Conservation (phyloP, 306 rosid genomes). For the Hylodesmum podocarpum region DNA sequence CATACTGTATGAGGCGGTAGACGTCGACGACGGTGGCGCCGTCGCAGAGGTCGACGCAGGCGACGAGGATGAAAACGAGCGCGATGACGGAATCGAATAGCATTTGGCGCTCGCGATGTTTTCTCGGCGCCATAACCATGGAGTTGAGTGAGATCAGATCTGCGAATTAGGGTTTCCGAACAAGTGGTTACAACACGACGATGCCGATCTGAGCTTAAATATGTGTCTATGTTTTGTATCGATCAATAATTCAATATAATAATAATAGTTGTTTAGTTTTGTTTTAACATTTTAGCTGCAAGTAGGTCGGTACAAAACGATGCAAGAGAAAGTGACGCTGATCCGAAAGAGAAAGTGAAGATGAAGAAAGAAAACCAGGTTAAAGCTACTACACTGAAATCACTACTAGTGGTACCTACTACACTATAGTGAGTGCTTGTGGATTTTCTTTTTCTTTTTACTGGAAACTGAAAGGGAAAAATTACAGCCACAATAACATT, state of each 20-base stretch:
- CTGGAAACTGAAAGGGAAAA: not conserved
- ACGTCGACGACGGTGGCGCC: slow-evolving; percentile 97
- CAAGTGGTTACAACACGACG: not conserved
- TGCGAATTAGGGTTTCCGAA: slow-evolving; percentile 51
- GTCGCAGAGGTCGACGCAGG: slow-evolving; percentile 92
- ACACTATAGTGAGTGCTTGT: not conserved
- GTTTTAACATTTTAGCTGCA: slow-evolving; percentile 3
- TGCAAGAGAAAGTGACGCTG: slow-evolving; percentile 3
- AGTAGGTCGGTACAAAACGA: not conserved
- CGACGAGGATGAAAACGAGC: slow-evolving; percentile 66
- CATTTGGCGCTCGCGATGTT: slow-evolving; percentile 49
- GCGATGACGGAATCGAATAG: slow-evolving; percentile 80
- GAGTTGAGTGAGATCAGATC: slow-evolving; percentile 32
- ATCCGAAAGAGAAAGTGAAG: slow-evolving; percentile 10
- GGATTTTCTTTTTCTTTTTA: not conserved
- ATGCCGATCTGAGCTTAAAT: slow-evolving; percentile 23
- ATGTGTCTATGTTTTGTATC: not conserved
- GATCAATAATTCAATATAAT: not conserved
- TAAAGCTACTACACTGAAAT: not conserved
- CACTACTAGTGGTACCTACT: not conserved
- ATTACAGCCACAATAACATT: not conserved
- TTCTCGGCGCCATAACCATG: slow-evolving; percentile 47
- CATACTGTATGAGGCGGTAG: slow-evolving; percentile 91
- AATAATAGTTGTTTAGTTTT: not conserved
- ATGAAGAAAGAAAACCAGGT: not conserved